Percentiles rank a stretch among this genome's conserved stretches.
These are phyloP conservation scores for Tardiomyces depauwii DNA, from an alignment of 1,139 yeast species.

Conservation along the genomic window DNA sequence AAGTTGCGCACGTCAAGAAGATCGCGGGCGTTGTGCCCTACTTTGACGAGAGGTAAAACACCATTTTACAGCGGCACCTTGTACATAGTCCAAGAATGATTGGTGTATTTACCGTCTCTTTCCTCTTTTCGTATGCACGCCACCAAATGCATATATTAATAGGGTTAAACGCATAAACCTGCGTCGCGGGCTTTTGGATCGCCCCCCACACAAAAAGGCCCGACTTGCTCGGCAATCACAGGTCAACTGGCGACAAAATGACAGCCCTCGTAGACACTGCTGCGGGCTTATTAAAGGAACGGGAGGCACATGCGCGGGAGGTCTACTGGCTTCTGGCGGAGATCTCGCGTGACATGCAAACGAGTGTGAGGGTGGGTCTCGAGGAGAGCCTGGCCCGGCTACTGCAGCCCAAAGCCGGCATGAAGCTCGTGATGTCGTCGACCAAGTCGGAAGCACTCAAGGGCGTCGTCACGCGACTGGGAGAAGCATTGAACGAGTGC, in stretches of 20 bases:
- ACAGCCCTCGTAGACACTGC: neutral
- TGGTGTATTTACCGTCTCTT: too few relatives aligned
- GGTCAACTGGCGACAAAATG: neutral
- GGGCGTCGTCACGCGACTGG: conserved; percentile 15
- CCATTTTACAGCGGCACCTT: too few relatives aligned
- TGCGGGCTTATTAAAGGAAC: neutral
- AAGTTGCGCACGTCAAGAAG: neutral
- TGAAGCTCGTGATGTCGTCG: conserved; percentile 24
- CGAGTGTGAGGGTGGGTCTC: neutral
- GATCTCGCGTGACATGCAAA: neutral
- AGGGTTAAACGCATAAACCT: too few relatives aligned
- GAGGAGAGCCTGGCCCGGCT: conserved; percentile 3
- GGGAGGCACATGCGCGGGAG: conserved; percentile 2
- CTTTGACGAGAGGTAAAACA: neutral
- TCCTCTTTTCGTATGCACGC: too few relatives aligned
- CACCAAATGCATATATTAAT: too few relatives aligned
- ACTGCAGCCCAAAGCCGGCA: conserved; percentile 6
- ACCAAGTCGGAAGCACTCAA: conserved; percentile 22
- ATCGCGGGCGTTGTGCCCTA: neutral
- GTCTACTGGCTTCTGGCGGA: neutral
- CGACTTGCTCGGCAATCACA: too few relatives aligned
- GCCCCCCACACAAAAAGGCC: too few relatives aligned
- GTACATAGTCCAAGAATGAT: too few relatives aligned
- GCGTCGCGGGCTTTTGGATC: too few relatives aligned
- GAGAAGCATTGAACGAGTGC: neutral